These are phyloP conservation scores for Omphalotus olearius DNA, from an alignment of 1,284 basidiomycete genomes.

Conservation along the genomic window DNA sequence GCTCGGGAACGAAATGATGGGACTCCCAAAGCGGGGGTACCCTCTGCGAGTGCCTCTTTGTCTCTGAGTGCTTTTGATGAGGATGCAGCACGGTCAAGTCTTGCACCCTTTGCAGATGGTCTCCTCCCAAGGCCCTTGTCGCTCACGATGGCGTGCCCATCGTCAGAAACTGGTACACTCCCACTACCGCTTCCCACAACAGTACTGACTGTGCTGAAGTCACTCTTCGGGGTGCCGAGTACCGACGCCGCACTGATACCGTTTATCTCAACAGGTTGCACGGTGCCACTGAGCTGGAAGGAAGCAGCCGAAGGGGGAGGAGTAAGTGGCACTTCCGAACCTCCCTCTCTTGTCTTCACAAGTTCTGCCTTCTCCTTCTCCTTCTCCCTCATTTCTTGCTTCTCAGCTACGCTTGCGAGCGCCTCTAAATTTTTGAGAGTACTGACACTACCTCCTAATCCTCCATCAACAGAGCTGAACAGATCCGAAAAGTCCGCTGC, in stretches of 20 bases:
- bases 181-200: background rate
- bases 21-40: background rate
- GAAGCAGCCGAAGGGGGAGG: conserved; percentile 31
- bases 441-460: conserved; percentile 27
- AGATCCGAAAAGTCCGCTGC: conserved; percentile 75
- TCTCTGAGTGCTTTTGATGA: conserved; percentile 4
- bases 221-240: no score
- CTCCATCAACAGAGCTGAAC: conserved; percentile 41
- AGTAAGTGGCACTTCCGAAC: conserved; percentile 21
- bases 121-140: no score
- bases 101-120: background rate
- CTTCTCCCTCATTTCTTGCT: conserved; percentile 30
- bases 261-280: no score
- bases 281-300: conserved; percentile 14
- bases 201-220: no score
- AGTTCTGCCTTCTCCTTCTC: conserved; percentile 26
- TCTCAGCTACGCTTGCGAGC: conserved; percentile 39
- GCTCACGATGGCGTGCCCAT: conserved; percentile 4
- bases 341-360: conserved; percentile 13
- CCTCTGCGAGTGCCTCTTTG: background rate
- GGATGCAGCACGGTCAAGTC: conserved; percentile 5
- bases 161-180: conserved; percentile 4
- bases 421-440: conserved; percentile 31
- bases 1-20: no score
- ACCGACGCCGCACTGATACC: no score